A percentile compares a stretch with the other conserved stretches of the same genome.
Evolutionary conservation across 768 basidiomycete species (phyloP).

Genomic region (Punctularia strigosozonata): DNA sequence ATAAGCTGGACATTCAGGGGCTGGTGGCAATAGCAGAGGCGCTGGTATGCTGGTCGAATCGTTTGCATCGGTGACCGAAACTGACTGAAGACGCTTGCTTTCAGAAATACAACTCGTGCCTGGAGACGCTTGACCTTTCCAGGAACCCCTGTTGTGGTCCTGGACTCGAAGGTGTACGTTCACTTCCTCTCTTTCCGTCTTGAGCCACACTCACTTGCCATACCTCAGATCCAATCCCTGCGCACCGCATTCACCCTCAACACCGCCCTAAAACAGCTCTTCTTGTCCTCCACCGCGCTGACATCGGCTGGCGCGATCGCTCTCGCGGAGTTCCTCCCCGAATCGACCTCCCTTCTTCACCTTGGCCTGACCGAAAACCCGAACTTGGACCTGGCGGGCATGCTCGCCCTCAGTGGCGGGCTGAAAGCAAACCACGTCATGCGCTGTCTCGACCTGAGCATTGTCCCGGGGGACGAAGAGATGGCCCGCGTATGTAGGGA

Average conservation of each 20-base stretch:
- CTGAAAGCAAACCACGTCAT: constrained; percentile 77
- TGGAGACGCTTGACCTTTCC: constrained; percentile 90
- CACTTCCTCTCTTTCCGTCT: not conserved
- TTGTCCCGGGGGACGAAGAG: constrained; percentile 75
- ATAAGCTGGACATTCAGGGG: constrained; percentile 79
- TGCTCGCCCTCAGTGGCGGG: constrained; percentile 84
- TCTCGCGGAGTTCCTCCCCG: constrained; percentile 92
- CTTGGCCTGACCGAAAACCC: constrained; percentile 78
- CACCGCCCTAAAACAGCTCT: constrained; percentile 81
- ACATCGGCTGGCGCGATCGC: constrained; percentile 83
- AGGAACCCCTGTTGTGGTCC: constrained; percentile 92
- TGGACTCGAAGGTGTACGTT: constrained; percentile 75
- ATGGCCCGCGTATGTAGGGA: constrained; percentile 81
- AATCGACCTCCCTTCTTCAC: constrained; percentile 77
- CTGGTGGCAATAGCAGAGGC: constrained; percentile 80
- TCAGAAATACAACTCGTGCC: constrained; percentile 87
- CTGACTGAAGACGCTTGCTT: not conserved
- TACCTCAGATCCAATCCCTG: constrained; percentile 62
- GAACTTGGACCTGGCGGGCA: constrained; percentile 74
- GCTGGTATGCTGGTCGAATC: too few species aligned
- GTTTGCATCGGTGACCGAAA: constrained; percentile 14
- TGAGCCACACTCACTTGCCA: not conserved
- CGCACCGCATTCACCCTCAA: constrained; percentile 91
- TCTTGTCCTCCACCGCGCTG: constrained; percentile 76
- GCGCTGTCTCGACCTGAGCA: constrained; percentile 87